Percentiles rank a stretch among this genome's conserved stretches.
Conservation (phyloP, 257 asterid genomes). For the Dorcoceras hygrometricum region DNA sequence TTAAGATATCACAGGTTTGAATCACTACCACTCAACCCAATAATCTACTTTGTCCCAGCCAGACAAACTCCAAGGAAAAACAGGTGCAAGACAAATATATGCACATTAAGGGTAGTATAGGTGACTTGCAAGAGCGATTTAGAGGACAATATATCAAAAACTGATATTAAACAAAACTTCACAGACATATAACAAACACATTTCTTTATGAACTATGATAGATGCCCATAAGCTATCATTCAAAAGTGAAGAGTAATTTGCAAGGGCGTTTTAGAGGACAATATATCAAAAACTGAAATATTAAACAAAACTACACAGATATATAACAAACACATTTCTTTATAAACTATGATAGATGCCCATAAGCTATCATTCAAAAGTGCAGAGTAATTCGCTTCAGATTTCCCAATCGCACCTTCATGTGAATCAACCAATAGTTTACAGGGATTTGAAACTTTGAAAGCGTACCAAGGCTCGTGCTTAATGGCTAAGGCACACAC, state of each 20-base stretch:
- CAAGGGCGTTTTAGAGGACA: background rate
- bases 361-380: background rate
- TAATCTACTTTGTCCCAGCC: background rate
- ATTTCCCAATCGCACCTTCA: too few species aligned
- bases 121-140: background rate
- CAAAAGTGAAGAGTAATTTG: background rate
- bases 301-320: background rate
- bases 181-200: background rate
- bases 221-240: background rate
- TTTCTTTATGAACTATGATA: background rate
- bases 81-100: background rate
- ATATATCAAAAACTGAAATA: background rate
- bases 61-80: background rate
- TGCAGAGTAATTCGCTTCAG: background rate
- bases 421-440: too few species aligned
- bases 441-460: background rate
- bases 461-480: background rate
- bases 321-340: background rate
- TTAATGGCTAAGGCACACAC: background rate
- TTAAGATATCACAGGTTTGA: background rate
- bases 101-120: background rate
- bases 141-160: background rate
- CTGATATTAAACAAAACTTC: background rate
- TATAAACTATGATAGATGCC: background rate
- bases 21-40: constrained; percentile 21